phyloP scores from a whole-genome alignment of 129 eudicot species.

The Chrysanthemum seticuspe region DNA sequence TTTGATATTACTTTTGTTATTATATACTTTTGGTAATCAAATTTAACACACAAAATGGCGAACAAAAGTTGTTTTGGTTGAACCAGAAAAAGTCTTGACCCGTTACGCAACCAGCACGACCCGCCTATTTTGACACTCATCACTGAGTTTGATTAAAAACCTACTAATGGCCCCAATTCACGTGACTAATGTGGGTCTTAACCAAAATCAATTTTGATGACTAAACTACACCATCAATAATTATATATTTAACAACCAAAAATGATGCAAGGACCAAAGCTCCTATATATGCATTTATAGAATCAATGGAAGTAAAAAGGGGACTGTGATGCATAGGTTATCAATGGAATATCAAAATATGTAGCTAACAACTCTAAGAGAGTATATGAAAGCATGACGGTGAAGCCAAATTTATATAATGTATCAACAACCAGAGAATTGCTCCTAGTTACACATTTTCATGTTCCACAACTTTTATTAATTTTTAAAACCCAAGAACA shows the following conservation, averaged over 20 bases:
- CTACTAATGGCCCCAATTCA: conserved; percentile 2
- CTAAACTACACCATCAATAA: background rate
- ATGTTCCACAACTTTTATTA: background rate
- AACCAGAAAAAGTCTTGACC: too few relatives aligned
- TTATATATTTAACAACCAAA: background rate
- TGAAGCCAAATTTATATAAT: background rate
- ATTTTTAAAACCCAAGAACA: background rate
- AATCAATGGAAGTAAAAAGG: conserved; percentile 1
- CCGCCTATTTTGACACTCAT: background rate
- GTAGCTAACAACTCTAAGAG: background rate
- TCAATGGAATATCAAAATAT: background rate
- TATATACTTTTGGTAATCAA: too few relatives aligned
- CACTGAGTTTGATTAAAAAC: background rate
- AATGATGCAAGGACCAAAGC: background rate
- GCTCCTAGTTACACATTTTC: background rate
- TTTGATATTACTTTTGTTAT: too few relatives aligned
- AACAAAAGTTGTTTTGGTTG: too few relatives aligned
- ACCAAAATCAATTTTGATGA: background rate
- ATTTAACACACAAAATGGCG: too few relatives aligned
- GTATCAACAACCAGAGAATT: background rate
- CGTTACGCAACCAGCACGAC: too few relatives aligned
- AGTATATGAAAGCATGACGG: background rate
- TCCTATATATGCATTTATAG: background rate
- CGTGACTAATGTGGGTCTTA: background rate
- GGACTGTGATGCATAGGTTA: background rate